Conservation (phyloP, 495 filamentous ascomycete genomes). For the Aspergillus bertholletiae region DNA sequence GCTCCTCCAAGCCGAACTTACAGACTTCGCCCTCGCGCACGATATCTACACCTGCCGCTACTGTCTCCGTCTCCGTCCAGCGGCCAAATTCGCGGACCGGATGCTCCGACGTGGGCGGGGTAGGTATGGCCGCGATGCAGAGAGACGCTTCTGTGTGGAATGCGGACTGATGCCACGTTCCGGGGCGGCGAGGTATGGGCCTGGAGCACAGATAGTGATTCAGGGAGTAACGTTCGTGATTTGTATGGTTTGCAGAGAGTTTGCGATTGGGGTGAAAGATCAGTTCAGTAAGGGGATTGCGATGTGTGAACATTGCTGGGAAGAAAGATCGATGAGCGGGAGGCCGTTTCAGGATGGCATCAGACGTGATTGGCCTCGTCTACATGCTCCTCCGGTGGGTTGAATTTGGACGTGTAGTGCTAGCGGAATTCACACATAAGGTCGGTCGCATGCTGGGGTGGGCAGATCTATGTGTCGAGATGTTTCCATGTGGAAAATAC, state of each 20-base stretch:
- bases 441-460: too few relatives aligned
- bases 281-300: slow-evolving; percentile 8
- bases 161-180: slow-evolving; percentile 27
- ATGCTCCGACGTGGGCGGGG: slow-evolving; percentile 27
- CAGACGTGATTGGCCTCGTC: not conserved
- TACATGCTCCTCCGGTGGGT: not conserved
- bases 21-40: slow-evolving; percentile 19
- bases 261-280: slow-evolving; percentile 17
- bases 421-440: too few relatives aligned
- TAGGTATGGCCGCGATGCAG: slow-evolving; percentile 17
- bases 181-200: slow-evolving; percentile 30
- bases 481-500: too few relatives aligned
- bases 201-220: slow-evolving; percentile 22
- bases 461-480: too few relatives aligned
- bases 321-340: not conserved
- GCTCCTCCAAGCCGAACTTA: slow-evolving; percentile 25
- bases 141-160: slow-evolving; percentile 35
- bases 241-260: slow-evolving; percentile 27
- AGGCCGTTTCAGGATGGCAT: not conserved
- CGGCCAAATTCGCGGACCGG: slow-evolving; percentile 24
- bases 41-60: slow-evolving; percentile 37
- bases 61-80: slow-evolving; percentile 30
- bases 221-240: slow-evolving; percentile 22
- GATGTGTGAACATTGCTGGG: slow-evolving; percentile 3
- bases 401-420: not conserved